phyloP scores from a whole-genome alignment of 2,329 filamentous ascomycete species.

The Fonsecaea nubica region DNA sequence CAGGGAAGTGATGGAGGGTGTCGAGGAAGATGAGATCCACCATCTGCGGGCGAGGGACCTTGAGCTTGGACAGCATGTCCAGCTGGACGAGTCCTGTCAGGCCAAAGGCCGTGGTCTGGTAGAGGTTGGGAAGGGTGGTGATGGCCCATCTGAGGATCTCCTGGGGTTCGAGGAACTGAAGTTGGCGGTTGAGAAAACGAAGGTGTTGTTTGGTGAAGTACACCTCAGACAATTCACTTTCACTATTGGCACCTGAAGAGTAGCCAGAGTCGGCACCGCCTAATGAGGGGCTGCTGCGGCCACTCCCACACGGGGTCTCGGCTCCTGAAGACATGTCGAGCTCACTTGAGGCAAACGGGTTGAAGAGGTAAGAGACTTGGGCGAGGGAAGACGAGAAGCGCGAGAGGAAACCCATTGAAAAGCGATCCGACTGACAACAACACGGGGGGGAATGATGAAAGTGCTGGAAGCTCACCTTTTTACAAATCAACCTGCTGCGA shows the following conservation, averaged over 20 bases:
- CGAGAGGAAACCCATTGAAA: conserved; percentile 18
- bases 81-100: conserved; percentile 80
- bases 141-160: conserved; percentile 93
- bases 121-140: conserved; percentile 86
- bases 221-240: conserved; percentile 72
- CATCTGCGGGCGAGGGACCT: conserved; percentile 56
- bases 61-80: conserved; percentile 67
- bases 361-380: conserved; percentile 3
- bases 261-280: conserved; percentile 79
- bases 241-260: conserved; percentile 70
- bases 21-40: conserved; percentile 74
- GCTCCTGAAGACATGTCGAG: conserved; percentile 31
- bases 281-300: conserved; percentile 34
- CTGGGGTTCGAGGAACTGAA: conserved; percentile 85
- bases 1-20: conserved; percentile 80
- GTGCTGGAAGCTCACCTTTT: conserved; percentile 30
- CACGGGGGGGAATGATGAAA: conserved; percentile 19
- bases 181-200: conserved; percentile 85
- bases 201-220: conserved; percentile 87
- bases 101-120: conserved; percentile 83
- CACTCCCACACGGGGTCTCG: conserved; percentile 30
- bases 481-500: conserved; percentile 34
- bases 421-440: conserved; percentile 10
- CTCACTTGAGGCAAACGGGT: conserved; percentile 16
- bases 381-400: not conserved